A percentile compares a stretch with the other conserved stretches of the same genome.
Evolutionary conservation across 164 flowering plant species (phyloP).

Genomic region (Magnolia kwangsiensis): DNA sequence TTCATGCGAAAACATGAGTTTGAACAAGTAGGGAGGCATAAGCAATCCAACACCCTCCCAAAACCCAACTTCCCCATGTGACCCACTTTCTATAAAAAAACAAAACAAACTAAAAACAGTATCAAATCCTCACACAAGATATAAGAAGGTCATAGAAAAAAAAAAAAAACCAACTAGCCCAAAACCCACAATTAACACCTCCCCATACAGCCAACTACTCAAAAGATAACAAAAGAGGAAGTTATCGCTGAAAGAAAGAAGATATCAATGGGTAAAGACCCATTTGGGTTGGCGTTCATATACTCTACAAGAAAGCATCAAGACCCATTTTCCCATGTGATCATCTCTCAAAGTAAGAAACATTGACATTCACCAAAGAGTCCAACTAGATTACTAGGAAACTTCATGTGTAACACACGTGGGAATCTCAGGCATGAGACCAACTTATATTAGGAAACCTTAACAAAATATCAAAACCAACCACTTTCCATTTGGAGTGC

Average conservation of each 20-base stretch:
- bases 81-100: not conserved
- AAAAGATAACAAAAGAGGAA: not conserved
- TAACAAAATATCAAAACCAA: slow-evolving; percentile 2
- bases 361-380: slow-evolving; percentile 1
- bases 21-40: slow-evolving; percentile 46
- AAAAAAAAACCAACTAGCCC: not conserved
- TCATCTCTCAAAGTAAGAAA: slow-evolving; percentile 7
- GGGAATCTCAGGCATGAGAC: not conserved
- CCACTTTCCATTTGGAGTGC: not conserved
- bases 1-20: slow-evolving; percentile 58
- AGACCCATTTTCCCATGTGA: slow-evolving; percentile 24
- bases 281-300: not conserved
- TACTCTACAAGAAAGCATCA: not conserved
- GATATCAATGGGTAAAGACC: not conserved
- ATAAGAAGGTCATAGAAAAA: not conserved
- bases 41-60: slow-evolving; percentile 52
- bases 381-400: not conserved
- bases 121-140: not conserved
- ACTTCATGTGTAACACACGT: not conserved
- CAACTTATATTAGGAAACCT: not conserved
- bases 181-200: not conserved
- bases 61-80: slow-evolving; percentile 60
- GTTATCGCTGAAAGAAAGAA: not conserved
- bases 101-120: not conserved
- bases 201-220: not conserved